Conservation (phyloP, 1,139 yeast genomes). For the Meyerozyma smithsonii region DNA sequence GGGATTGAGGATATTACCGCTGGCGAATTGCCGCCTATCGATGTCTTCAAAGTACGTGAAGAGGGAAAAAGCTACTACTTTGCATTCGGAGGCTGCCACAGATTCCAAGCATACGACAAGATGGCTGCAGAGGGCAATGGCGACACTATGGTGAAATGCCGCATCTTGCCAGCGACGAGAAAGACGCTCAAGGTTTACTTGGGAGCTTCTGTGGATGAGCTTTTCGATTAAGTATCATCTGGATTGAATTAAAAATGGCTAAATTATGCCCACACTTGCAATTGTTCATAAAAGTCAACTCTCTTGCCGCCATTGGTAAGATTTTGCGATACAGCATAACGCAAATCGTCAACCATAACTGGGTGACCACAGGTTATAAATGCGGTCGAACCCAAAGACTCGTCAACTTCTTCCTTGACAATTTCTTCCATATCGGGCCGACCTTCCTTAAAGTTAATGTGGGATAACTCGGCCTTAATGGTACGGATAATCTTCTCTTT, state of each 20-base stretch:
- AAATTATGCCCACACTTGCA: conserved; percentile 16
- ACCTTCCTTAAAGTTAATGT: conserved; percentile 25
- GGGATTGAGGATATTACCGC: conserved; percentile 47
- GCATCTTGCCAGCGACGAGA: conserved; percentile 63
- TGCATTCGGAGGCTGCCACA: conserved; percentile 84
- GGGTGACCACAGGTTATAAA: conserved; percentile 54
- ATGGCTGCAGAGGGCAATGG: conserved; percentile 15
- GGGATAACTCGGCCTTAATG: conserved; percentile 15
- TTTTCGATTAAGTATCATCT: conserved; percentile 29
- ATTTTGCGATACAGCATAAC: conserved; percentile 29
- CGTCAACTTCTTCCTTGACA: conserved; percentile 24
- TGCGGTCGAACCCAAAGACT: conserved; percentile 32
- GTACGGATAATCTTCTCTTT: background rate
- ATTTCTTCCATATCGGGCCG: conserved; percentile 29
- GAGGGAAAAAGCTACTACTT: conserved; percentile 59
- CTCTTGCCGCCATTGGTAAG: conserved; percentile 15
- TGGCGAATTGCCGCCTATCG: conserved; percentile 74
- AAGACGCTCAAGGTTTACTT: conserved; percentile 56
- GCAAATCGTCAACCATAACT: conserved; percentile 45
- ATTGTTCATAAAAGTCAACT: conserved; percentile 15
- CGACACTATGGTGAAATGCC: conserved; percentile 55
- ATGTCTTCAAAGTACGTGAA: conserved; percentile 63
- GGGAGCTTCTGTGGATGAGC: conserved; percentile 59
- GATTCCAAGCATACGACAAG: conserved; percentile 73
- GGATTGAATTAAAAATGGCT: background rate